Base-by-base conservation (phyloP, 2,329 filamentous ascomycete genomes). In the Scopulariopsis brevicaulis region DNA sequence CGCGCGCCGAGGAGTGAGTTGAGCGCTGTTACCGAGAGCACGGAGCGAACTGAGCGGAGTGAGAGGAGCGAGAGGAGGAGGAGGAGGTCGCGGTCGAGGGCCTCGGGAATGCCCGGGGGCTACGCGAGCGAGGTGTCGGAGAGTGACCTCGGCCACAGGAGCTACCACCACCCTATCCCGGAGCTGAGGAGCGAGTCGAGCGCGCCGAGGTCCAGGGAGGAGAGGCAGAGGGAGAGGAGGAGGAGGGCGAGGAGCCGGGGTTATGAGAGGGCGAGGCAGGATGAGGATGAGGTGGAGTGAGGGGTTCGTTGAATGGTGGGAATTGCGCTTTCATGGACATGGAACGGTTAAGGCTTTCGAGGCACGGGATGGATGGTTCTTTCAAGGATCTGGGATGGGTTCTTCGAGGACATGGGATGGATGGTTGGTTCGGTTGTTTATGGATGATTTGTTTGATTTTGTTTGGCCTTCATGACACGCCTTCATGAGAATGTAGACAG, bases 101-200 rank as follows among this genome's bases (percentile, higher is more conserved):
- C 55, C 59, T 60, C 40, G 24, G 35, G 51, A 18, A n/a, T 72
- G 32, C 70, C 72, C 2, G 70, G 71, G 34, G 69, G 69, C 55
- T 73, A 70, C 65, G 65, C 63, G 53, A 76, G 74, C 65, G 74
- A 74, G 59, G 67, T 66, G 60, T 15, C 25, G 51, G 69, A 69
- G 52, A 77, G 75, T 65, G 80, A 83, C 2, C 63, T 77, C 10
- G 81, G 81, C 34, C 82, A 79, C 63, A 83, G 82, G 74, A 75
- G 78, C 43, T 83, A 84, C 65, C 73, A 73, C 62, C 79, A 82
- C 63, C 69, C 76, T 43, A 79, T 82, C 66, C 80, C 81, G 2
- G 79, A 80, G 62, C 66, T 81, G 62, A 63, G 69, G 56, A 70
- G 64, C 60, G 68, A 60, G 56, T 40, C 50, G 25, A 46, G 51